Conservation (phyloP, 805 yeast species). For the Candida coquimbonensis region DNA sequence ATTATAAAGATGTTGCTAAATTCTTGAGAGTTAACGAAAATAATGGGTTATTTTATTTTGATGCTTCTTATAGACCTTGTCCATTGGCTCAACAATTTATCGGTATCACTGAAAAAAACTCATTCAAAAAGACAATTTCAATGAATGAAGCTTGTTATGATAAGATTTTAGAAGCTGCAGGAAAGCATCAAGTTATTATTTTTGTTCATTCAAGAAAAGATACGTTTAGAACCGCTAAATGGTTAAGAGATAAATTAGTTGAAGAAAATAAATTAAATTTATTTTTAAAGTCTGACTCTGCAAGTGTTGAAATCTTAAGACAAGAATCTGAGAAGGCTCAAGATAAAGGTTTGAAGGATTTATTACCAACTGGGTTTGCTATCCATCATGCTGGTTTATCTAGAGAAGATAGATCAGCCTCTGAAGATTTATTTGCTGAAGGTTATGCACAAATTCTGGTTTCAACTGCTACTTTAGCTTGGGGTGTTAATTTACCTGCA, state of each 20-base stretch:
- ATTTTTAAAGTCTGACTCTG: constrained; percentile 40
- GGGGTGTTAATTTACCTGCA: constrained; percentile 97
- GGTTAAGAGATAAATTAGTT: constrained; percentile 53
- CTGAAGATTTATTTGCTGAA: constrained; percentile 84
- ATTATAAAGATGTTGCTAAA: constrained; percentile 77
- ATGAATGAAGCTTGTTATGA: constrained; percentile 91
- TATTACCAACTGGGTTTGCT: constrained; percentile 71
- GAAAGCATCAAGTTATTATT: constrained; percentile 73
- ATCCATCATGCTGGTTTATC: constrained; percentile 89
- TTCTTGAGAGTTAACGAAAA: constrained; percentile 61
- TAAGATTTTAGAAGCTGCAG: constrained; percentile 57
- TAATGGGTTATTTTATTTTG: constrained; percentile 72
- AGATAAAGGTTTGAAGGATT: constrained; percentile 47
- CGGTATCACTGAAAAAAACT: constrained; percentile 79
- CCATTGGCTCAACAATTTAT: constrained; percentile 85
- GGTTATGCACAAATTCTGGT: constrained; percentile 80
- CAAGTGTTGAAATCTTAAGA: constrained; percentile 51
- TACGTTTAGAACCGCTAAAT: constrained; percentile 75
- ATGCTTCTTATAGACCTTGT: constrained; percentile 81
- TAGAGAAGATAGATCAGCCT: constrained; percentile 62
- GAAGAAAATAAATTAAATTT: constrained; percentile 46
- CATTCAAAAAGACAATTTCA: constrained; percentile 69
- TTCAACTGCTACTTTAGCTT: constrained; percentile 89
- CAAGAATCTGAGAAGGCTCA: constrained; percentile 54
- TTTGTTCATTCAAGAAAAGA: constrained; percentile 95